Base-by-base conservation (phyloP, 768 basidiomycete species). In the Rhodocollybia butyracea region DNA sequence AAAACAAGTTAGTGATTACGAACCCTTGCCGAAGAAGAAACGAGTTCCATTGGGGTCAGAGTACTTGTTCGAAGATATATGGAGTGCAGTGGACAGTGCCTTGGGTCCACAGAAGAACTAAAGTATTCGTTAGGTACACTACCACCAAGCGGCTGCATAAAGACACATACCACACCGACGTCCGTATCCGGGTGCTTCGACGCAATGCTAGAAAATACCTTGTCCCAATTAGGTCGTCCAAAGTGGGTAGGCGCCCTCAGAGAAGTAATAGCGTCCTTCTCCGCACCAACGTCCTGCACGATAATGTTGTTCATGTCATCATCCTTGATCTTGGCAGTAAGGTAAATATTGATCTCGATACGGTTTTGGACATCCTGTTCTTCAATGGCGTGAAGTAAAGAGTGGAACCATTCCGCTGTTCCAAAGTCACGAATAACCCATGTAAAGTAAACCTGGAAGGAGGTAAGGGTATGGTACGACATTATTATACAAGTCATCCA, bases 361-460 rank as follows among this genome's bases (percentile, higher is more conserved):
- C 84, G 73, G 67, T 88, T 86, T 68, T 84, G 83, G 10, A 80
- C 80, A 65, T 98, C 95, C 67, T 97, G 92, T 60, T 92, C 92
- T 68, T 97, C 94, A 60, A 96, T 90, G 21, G 95, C 94, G 61
- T 91, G 85, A 57, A 98, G 76, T 29, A 98, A 83, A 6, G 90
- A 91, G 72, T 95, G 92, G 84, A 97, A 96, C 91, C 91, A 94
- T 67, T 92, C 91, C 4, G 91, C 90, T 15, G 22, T 24, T 3
- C 22, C 90, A 64, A 92, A 94, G 69, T 95, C 93, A 62, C 91
- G 88, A 67, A 96, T 96, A 64, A 95, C 92, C 94, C 93, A 95
- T 15, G 90, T 91, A 68, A 95, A 93, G 77, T 93, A 93, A 46
- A 91, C 85, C 79, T 79, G 15, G 21, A 29, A 17, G 15, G 21